phyloP scores from a whole-genome alignment of 306 rosid species.

The Fragaria nilgerrensis region DNA sequence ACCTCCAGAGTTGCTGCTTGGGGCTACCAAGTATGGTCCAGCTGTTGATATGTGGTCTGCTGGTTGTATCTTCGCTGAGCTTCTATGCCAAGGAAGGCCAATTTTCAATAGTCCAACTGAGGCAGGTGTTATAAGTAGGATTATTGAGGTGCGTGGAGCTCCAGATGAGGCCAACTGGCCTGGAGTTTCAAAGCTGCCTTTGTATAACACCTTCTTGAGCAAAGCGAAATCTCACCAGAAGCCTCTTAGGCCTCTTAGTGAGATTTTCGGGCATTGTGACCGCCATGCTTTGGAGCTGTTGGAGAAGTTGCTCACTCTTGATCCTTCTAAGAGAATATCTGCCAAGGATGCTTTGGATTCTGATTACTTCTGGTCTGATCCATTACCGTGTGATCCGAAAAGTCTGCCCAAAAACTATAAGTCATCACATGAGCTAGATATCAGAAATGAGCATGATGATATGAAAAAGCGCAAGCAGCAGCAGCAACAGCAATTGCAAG shows the following conservation, averaged over 20 bases:
- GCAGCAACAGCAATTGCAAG: not conserved
- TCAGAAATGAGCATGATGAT: too few relatives aligned
- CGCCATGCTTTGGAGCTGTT: constrained; percentile 44
- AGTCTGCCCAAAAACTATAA: constrained; percentile 40
- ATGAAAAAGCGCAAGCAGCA: not conserved
- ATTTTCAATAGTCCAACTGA: constrained; percentile 46
- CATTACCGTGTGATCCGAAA: constrained; percentile 54
- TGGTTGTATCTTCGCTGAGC: constrained; percentile 50
- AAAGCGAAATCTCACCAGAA: constrained; percentile 37
- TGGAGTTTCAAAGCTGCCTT: constrained; percentile 51
- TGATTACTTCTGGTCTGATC: constrained; percentile 52
- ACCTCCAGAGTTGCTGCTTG: constrained; percentile 56
- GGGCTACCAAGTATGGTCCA: constrained; percentile 46
- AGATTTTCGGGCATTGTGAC: constrained; percentile 46
- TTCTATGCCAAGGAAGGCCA: constrained; percentile 41
- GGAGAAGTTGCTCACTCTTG: constrained; percentile 49
- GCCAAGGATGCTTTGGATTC: constrained; percentile 52
- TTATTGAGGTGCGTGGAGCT: constrained; percentile 53
- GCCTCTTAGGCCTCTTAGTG: constrained; percentile 41
- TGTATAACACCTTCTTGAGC: constrained; percentile 34
- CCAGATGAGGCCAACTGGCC: constrained; percentile 52
- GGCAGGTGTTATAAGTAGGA: constrained; percentile 42
- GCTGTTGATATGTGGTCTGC: constrained; percentile 59
- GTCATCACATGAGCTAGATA: constrained; percentile 36
- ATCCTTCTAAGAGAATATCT: constrained; percentile 50